These are phyloP conservation scores for Citeromyces nyonsensis DNA, from an alignment of 805 yeast species.

Conservation along the genomic window DNA sequence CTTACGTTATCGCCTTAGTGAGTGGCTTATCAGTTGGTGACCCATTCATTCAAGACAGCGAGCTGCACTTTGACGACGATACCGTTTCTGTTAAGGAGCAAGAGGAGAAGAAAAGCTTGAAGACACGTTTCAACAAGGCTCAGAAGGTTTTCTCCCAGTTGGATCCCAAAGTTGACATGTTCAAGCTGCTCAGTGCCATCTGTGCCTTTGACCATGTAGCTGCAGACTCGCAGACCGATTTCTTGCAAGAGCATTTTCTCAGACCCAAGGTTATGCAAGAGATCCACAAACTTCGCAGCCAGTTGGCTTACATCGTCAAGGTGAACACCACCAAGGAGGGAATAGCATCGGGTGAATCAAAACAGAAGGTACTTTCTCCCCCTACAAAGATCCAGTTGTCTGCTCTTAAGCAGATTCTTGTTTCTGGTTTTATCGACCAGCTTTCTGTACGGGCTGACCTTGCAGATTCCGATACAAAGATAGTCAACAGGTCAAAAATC, in stretches of 20 bases:
- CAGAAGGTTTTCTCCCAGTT: constrained; percentile 46
- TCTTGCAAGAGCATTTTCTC: constrained; percentile 47
- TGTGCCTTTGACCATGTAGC: constrained; percentile 80
- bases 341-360: constrained; percentile 27
- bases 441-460: constrained; percentile 75
- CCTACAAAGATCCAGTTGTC: constrained; percentile 59
- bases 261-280: constrained; percentile 79
- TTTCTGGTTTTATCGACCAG: constrained; percentile 89
- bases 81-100: constrained; percentile 19
- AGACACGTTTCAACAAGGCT: constrained; percentile 41
- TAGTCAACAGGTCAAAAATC: constrained; percentile 42
- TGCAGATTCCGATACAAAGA: constrained; percentile 41
- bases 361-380: constrained; percentile 38
- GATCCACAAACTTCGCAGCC: constrained; percentile 65
- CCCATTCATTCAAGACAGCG: constrained; percentile 67
- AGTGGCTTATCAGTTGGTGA: constrained; percentile 90
- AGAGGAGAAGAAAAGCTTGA: constrained; percentile 22
- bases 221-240: constrained; percentile 23
- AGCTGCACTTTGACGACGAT: constrained; percentile 36
- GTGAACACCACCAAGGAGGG: constrained; percentile 44
- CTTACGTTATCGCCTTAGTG: constrained; percentile 82
- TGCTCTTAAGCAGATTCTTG: constrained; percentile 78
- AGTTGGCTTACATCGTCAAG: constrained; percentile 61
- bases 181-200: constrained; percentile 62
- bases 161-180: constrained; percentile 63